A percentile compares a stretch with the other conserved stretches of the same genome.
phyloP scores from a whole-genome alignment of 768 basidiomycete genomes.

The Calocera cornea region DNA sequence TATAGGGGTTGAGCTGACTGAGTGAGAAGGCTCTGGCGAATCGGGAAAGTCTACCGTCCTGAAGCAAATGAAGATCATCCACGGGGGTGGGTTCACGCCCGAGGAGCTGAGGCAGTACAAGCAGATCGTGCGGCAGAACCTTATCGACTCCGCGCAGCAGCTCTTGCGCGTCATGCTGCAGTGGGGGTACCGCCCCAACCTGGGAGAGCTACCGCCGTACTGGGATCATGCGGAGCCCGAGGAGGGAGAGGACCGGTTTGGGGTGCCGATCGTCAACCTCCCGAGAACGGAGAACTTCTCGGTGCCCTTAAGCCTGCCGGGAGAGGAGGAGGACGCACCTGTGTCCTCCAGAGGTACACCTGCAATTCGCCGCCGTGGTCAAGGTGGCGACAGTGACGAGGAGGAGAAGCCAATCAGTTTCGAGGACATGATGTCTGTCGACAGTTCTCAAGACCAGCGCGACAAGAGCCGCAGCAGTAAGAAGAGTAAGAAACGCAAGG shows the following conservation, averaged over 20 bases:
- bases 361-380: not conserved
- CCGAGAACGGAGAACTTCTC: not conserved
- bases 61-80: slow-evolving; percentile 98
- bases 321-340: not conserved
- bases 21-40: slow-evolving; percentile 86
- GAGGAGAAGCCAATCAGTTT: not conserved
- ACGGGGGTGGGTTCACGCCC: slow-evolving; percentile 74
- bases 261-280: not conserved
- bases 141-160: slow-evolving; percentile 78
- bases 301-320: not conserved
- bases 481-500: not conserved
- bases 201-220: not conserved
- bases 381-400: not conserved
- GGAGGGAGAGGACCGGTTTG: not conserved
- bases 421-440: not conserved
- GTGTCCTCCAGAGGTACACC: not conserved
- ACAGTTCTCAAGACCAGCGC: not conserved
- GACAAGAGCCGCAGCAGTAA: not conserved
- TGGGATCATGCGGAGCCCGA: not conserved
- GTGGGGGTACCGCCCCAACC: not conserved
- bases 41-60: slow-evolving; percentile 92
- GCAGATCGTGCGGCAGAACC: slow-evolving; percentile 69
- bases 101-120: slow-evolving; percentile 67
- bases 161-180: slow-evolving; percentile 61
- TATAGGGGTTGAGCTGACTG: not conserved